These are phyloP conservation scores for Populus deltoides DNA, from an alignment of 345 rosid species.

Conservation along the genomic window DNA sequence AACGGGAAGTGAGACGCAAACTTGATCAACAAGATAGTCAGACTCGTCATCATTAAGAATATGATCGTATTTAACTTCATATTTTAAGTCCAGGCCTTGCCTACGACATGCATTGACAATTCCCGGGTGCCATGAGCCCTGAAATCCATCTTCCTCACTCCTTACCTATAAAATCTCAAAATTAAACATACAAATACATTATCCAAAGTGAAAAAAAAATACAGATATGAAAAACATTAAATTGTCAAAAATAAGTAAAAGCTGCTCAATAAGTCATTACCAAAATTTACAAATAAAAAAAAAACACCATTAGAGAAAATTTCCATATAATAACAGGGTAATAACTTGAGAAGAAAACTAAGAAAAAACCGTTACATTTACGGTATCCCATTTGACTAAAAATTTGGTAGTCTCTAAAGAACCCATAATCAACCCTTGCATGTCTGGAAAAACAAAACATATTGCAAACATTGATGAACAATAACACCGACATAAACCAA, in stretches of 20 bases:
- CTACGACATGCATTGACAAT: conserved; percentile 31
- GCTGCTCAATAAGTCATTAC: no score
- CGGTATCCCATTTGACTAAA: no score
- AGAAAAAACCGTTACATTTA: not conserved
- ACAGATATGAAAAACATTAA: no score
- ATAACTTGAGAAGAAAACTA: no score
- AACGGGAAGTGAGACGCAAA: conserved; percentile 38
- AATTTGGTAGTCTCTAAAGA: not conserved
- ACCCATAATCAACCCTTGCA: conserved; percentile 12
- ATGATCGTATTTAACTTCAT: conserved; percentile 48
- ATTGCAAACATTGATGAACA: not conserved
- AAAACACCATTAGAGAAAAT: no score
- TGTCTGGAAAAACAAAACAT: conserved; percentile 11
- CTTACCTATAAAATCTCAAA: conserved; percentile 44
- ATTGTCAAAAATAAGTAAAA: no score
- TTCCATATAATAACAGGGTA: no score
- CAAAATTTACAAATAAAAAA: no score
- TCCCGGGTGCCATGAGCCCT: conserved; percentile 76
- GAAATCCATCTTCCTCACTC: conserved; percentile 70
- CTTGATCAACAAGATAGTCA: conserved; percentile 35
- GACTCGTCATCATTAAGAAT: conserved; percentile 44
- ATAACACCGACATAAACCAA: not conserved
- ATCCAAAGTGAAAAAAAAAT: not conserved
- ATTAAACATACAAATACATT: not conserved
- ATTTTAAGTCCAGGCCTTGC: conserved; percentile 9